Conservation (phyloP, 768 basidiomycete species). For the Mycena belliarum region DNA sequence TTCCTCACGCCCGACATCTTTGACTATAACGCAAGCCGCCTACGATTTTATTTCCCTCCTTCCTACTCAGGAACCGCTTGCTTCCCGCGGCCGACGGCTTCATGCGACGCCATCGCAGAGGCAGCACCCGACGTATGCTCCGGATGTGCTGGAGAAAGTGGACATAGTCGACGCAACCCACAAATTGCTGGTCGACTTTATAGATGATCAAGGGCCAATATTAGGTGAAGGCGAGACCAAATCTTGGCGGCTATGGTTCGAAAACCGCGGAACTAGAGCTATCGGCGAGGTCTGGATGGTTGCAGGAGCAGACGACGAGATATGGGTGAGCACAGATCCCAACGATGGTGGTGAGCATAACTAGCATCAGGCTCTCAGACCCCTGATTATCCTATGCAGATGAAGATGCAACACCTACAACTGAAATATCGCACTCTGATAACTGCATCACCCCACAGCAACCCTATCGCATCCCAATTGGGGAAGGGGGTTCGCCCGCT, state of each 20-base stretch:
- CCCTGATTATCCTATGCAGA: slow-evolving; percentile 4
- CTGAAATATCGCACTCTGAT: slow-evolving; percentile 44
- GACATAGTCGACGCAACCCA: slow-evolving; percentile 68
- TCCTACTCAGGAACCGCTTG: slow-evolving; percentile 64
- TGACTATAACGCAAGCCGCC: slow-evolving; percentile 57
- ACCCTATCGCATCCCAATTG: slow-evolving; percentile 47
- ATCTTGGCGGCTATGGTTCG: slow-evolving; percentile 54
- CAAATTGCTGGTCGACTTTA: slow-evolving; percentile 58
- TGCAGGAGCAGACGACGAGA: slow-evolving; percentile 56
- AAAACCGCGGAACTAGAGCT: slow-evolving; percentile 61
- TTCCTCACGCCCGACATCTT: slow-evolving; percentile 47
- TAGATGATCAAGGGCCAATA: slow-evolving; percentile 50
- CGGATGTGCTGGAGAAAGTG: slow-evolving; percentile 61
- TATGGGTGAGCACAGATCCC: slow-evolving; percentile 49
- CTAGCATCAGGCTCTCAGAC: neutral
- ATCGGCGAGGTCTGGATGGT: slow-evolving; percentile 77
- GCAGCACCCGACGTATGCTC: slow-evolving; percentile 68
- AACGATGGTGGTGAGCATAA: slow-evolving; percentile 19
- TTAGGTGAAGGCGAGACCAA: slow-evolving; percentile 73
- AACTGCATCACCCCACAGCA: slow-evolving; percentile 54
- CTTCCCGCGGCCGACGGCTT: slow-evolving; percentile 71
- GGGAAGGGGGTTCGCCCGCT: slow-evolving; percentile 24
- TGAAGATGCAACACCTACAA: slow-evolving; percentile 12
- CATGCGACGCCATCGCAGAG: slow-evolving; percentile 74
- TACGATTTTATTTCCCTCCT: slow-evolving; percentile 78